Base-by-base conservation (phyloP, 176 grass and related monocot species). In the Oryza glumipatula region DNA sequence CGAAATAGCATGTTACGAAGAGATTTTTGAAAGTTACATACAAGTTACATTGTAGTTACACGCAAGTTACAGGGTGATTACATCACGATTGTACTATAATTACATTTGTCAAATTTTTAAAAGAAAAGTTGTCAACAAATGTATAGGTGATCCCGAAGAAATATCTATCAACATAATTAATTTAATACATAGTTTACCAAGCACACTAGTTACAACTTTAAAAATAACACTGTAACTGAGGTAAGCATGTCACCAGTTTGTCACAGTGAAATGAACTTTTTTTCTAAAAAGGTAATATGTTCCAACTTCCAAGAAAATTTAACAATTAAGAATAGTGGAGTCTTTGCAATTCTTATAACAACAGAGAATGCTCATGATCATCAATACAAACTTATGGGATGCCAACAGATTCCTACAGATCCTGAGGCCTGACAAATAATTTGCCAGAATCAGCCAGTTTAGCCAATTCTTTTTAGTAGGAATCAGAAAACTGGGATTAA, bases 161-260 rank as follows among this genome's bases (percentile, higher is more conserved):
- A 81, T 71, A 44, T 71, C 7, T 41, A 58, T 72, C 35, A 44
- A 61, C 13, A 72, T 68, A 5, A 72, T 72, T 72, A 44, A 82
- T 58, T n/a, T 15, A 56, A 48, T 2, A 41, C 48, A 28, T 58
- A 43, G n/a, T 81, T 43, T 43, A 71, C 35, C 33, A 35, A 80
- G 19, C 30, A 67, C 67, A n/a, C n/a, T 71, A 70, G 35, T 19
- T 71, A 72, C 48, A 60, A 60, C 67, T 58, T 81, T 26, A 26
- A 26, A 26, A 26, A 26, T 26, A 26, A 26, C 24, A 26, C 24
- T 26, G 24, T 26, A 26, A 26, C 24, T 26, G 24, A 26, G 24
- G 24, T 26, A 26, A 26, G 24, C 24, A 26, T 26, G 24, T 26
- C 24, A 17, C 7, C 54, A 7, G 54, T 17, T 58, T 58, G 54